These are phyloP conservation scores for Abrus pulchellus DNA, from an alignment of 306 rosid genomes.

Conservation along the genomic window DNA sequence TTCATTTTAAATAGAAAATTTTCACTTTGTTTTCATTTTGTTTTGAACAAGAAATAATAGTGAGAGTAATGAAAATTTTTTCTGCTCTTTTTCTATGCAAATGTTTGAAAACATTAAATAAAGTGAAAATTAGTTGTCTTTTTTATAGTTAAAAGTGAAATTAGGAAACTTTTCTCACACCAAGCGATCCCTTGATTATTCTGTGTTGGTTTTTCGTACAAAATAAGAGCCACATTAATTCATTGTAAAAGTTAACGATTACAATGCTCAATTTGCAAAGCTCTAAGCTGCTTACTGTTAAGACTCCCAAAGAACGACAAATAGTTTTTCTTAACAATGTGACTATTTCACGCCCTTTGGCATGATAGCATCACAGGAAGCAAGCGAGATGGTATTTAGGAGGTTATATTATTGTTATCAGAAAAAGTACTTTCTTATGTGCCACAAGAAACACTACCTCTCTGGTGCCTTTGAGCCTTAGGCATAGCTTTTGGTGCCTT, in stretches of 20 bases:
- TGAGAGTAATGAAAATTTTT: too few species aligned
- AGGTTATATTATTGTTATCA: neutral
- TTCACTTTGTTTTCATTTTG: too few species aligned
- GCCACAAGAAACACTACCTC: neutral
- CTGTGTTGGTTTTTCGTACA: neutral
- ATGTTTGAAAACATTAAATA: too few species aligned
- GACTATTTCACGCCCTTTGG: neutral
- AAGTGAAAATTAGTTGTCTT: too few species aligned
- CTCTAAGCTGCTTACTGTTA: neutral
- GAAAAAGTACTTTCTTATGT: too few species aligned
- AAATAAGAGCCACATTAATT: neutral
- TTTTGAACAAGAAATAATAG: too few species aligned
- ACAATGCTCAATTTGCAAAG: neutral
- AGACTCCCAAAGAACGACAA: too few species aligned
- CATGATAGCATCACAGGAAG: neutral
- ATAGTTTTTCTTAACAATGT: neutral
- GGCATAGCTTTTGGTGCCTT: neutral
- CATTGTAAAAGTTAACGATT: neutral
- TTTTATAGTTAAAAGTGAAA: too few species aligned
- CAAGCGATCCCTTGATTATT: neutral
- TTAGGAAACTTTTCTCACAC: too few species aligned
- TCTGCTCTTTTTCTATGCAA: too few species aligned
- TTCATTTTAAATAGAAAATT: too few species aligned
- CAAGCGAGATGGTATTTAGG: neutral
- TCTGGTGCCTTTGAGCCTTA: neutral